Conservation (phyloP, 352 stramenopile species). For the Phytophthora crassamura region DNA sequence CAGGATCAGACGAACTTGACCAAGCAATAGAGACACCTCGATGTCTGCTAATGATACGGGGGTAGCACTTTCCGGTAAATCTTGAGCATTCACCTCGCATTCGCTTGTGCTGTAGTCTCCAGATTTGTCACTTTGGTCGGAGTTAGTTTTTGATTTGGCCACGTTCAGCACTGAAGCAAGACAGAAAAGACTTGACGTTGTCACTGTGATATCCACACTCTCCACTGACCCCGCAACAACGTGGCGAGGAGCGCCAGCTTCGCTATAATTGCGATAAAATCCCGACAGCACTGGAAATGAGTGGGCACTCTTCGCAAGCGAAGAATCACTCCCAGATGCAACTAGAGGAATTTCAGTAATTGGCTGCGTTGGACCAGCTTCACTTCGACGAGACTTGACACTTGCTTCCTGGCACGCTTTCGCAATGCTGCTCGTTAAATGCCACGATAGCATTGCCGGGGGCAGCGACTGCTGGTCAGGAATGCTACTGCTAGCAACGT, state of each 20-base stretch:
- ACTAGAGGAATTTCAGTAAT: conserved; percentile 43
- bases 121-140: background rate
- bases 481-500: conserved; percentile 6
- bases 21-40: conserved; percentile 55
- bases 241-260: conserved; percentile 28
- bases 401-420: conserved; percentile 45
- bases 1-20: conserved; percentile 62
- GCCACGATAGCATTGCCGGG: conserved; percentile 57
- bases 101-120: too few relatives aligned
- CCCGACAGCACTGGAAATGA: conserved; percentile 44
- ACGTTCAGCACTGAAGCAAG: conserved; percentile 39
- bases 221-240: conserved; percentile 58
- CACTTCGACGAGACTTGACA: background rate
- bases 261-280: conserved; percentile 63
- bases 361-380: conserved; percentile 1
- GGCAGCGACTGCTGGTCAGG: conserved; percentile 21
- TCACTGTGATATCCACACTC: conserved; percentile 51
- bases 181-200: conserved; percentile 53
- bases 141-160: background rate
- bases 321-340: conserved; percentile 28
- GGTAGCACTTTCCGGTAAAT: background rate
- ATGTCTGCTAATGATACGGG: conserved; percentile 29
- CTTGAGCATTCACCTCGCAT: background rate
- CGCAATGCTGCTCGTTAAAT: conserved; percentile 54
- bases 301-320: conserved; percentile 21